Percentiles rank a stretch among this genome's conserved stretches.
phyloP scores from a whole-genome alignment of 129 eudicot genomes.

The Saposhnikovia divaricata region DNA sequence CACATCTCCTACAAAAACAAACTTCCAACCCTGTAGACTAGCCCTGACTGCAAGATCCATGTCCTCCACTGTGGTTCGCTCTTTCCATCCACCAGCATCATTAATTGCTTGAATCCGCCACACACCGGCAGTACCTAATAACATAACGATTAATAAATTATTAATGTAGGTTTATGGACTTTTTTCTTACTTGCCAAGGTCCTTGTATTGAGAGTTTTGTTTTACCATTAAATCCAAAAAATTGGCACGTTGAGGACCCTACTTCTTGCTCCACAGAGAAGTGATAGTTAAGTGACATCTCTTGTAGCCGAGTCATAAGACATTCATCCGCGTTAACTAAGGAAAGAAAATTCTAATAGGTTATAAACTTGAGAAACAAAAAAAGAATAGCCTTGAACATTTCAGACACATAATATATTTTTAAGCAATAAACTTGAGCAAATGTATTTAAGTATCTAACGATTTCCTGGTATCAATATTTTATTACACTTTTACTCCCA shows the following conservation, averaged over 20 bases:
- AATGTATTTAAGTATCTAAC: not conserved
- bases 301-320: slow-evolving; percentile 73
- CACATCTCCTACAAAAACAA: slow-evolving; percentile 32
- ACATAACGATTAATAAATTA: not conserved
- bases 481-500: not conserved
- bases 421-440: not conserved
- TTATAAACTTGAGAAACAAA: not conserved
- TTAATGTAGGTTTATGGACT: not conserved
- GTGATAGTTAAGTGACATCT: slow-evolving; percentile 82
- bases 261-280: slow-evolving; percentile 85
- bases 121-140: slow-evolving; percentile 5
- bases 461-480: not conserved
- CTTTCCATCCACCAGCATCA: slow-evolving; percentile 46
- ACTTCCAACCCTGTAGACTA: slow-evolving; percentile 39
- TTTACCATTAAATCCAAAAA: slow-evolving; percentile 80
- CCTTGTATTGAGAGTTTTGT: not conserved
- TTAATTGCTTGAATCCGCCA: slow-evolving; percentile 36
- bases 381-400: not conserved
- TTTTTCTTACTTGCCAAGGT: not conserved
- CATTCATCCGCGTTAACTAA: slow-evolving; percentile 78
- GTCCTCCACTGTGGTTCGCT: slow-evolving; percentile 41
- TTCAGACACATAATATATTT: not conserved
- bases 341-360: not conserved
- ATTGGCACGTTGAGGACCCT: slow-evolving; percentile 71
- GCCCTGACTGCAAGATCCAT: slow-evolving; percentile 36